Conservation (phyloP, 139 green algal genomes). For the Ettlia oleoabundans region DNA sequence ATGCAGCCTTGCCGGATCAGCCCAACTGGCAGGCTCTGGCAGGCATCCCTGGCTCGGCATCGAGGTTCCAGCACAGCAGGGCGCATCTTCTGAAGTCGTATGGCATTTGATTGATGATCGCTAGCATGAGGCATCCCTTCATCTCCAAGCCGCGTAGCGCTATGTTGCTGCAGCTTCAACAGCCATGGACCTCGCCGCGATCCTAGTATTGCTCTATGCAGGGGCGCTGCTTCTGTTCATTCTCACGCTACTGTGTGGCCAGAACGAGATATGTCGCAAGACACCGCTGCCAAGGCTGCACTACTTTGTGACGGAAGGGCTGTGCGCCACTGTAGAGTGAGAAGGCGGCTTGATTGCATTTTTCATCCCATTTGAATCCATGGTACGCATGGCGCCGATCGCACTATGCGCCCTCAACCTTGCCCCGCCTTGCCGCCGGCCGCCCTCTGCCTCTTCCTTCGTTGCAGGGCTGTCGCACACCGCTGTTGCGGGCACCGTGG, state of each 20-base stretch:
- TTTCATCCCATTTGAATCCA: too few species aligned
- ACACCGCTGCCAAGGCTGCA: slow-evolving; percentile 44
- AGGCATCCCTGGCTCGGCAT: too few species aligned
- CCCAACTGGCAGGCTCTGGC: too few species aligned
- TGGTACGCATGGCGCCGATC: neutral
- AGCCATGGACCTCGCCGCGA: neutral
- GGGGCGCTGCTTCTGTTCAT: slow-evolving; percentile 26
- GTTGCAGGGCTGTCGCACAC: slow-evolving; percentile 8
- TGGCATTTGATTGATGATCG: too few species aligned
- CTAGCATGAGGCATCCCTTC: neutral
- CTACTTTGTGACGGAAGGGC: slow-evolving; percentile 33
- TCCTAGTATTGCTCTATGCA: neutral
- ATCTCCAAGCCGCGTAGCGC: neutral
- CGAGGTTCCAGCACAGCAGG: neutral
- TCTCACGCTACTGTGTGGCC: slow-evolving; percentile 48
- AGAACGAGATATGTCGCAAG: slow-evolving; percentile 20
- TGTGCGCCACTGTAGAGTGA: slow-evolving; percentile 41
- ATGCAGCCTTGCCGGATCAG: too few species aligned
- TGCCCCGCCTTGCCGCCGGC: neutral
- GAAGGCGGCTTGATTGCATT: too few species aligned
- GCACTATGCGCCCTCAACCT: neutral
- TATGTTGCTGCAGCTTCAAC: too few species aligned
- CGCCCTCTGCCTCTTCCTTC: neutral
- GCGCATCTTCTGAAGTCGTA: too few species aligned
- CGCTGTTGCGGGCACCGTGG: slow-evolving; percentile 12